These are phyloP conservation scores for Tillandsia leiboldiana DNA, from an alignment of 176 grass and related monocot species.

Conservation along the genomic window DNA sequence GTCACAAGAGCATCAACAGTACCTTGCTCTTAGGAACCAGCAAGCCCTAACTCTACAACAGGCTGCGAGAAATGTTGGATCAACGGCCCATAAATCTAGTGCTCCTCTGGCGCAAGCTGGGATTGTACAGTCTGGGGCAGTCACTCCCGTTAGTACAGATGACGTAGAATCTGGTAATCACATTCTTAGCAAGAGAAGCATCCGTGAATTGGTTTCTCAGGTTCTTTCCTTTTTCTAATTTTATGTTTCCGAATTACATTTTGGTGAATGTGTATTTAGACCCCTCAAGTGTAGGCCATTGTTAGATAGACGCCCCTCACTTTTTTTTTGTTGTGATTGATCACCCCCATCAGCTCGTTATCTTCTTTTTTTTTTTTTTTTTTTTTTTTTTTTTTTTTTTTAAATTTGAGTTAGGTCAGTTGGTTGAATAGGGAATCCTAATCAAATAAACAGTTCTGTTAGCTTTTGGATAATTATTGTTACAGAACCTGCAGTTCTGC, in stretches of 20 bases:
- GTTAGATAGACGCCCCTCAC: too few relatives aligned
- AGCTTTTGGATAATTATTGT: too few relatives aligned
- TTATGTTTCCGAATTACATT: not conserved
- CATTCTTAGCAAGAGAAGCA: constrained; percentile 78
- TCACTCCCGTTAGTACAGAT: constrained; percentile 21
- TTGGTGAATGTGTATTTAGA: not conserved
- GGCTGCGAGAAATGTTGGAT: constrained; percentile 39
- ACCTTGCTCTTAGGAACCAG: constrained; percentile 30
- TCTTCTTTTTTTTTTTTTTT: too few relatives aligned
- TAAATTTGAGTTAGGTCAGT: too few relatives aligned
- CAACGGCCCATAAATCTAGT: constrained; percentile 34
- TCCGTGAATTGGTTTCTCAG: constrained; percentile 75
- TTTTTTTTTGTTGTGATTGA: too few relatives aligned
- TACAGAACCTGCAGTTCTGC: too few relatives aligned
- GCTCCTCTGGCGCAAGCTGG: constrained; percentile 20
- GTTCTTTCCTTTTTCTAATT: constrained; percentile 24
- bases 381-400: too few relatives aligned
- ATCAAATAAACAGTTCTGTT: too few relatives aligned
- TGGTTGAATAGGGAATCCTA: too few relatives aligned
- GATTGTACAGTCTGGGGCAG: constrained; percentile 16
- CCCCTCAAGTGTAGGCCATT: too few relatives aligned
- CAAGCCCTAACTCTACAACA: constrained; percentile 42
- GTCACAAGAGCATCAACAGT: constrained; percentile 43
- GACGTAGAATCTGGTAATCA: constrained; percentile 45
- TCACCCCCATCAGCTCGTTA: too few relatives aligned